Base-by-base conservation (phyloP, 2,329 filamentous ascomycete species). In the Penicillium sp. region DNA sequence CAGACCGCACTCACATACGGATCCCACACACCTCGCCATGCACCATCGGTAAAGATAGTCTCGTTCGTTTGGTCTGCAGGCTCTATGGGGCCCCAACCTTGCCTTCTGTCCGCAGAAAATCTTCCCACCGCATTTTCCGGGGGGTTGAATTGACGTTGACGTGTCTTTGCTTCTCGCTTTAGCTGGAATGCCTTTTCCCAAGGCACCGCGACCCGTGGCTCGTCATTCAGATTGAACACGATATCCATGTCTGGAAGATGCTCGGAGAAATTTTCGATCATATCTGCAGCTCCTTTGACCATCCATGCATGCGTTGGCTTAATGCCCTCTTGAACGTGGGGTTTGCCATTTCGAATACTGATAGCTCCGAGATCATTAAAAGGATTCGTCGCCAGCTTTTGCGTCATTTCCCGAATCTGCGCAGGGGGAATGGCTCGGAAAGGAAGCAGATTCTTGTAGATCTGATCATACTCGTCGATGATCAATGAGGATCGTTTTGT, bases 231-330 rank as follows among this genome's bases (percentile, higher is more conserved):
- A 54, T 85, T 85, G 68, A 85, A 79, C 0, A 79, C 81, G 33
- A 86, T 65, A 60, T 85, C 82, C 82, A 86, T 85, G 53, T 85
- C 82, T 0, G 83, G 83, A 27, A 85, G 72, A 57, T 76, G 73
- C 49, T 80, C 63, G 1, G 74, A 73, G 57, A 85, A 83, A 1
- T 75, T 72, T 31, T 75, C 71, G 28, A 85, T 80, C 72, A 85
- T 81, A 6, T 71, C 61, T 1, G 76, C 69, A 1, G 80, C 72
- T 22, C 80, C 81, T 28, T 80, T 75, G 8, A 84, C 71, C 78
- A 84, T 81, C 81, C 81, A 83, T 16, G 74, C 72, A 65, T 84
- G 80, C 4, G 81, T 81, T 1, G 76, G 77, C 47, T 76, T 71
- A 9, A 83, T 78, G 24, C 79, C 76, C 8, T 76, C 70, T 53